Base-by-base conservation (phyloP, 345 rosid genomes). In the Brassica incana region DNA sequence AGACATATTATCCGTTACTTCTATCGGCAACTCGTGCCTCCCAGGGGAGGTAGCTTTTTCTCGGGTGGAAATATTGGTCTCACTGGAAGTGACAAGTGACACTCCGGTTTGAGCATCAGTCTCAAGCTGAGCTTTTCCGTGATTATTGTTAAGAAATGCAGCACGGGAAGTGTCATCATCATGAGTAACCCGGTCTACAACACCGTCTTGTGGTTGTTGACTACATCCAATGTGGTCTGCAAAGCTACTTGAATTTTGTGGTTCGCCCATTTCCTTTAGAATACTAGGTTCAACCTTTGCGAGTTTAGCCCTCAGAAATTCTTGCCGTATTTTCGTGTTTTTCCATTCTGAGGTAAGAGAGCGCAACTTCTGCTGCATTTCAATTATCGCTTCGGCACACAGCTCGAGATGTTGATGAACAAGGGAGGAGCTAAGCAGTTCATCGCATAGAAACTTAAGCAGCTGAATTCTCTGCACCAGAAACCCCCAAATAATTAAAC, bases 331-430 rank as follows among this genome's bases (percentile, higher is more conserved):
- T 86, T 85, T 95, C 18, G 89, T 81, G 73, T 78, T 89, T 86
- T 86, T 93, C 94, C 85, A 88, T 83, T 95, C 97, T 5, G 64
- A 74, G 65, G 80, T 81, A 23, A 87, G 85, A 38, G 93, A 84
- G 5, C 99, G 96, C 79, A 95, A 82, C 79, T 88, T 93, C 88
- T 93, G 99, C 86, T 90, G 98, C 79, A 90, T 78, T 73, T 95
- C 99, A 72, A 82, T 84, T 25, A 86, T 81, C 65, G 86, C 75
- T 84, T 95, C 98, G 11, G 88, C 83, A 69, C 93, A 95, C 15
- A 87, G 98, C 88, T 95, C 99, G 16, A 95, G 93, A 87, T 93
- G 96, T 83, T 91, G 99, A 79, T 83, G 97, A 73, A 93, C 82
- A 69, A 90, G 86, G 71, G 93, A 82, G 62, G 99, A 82, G 84